These are phyloP conservation scores for Calocera viscosa DNA, from an alignment of 768 basidiomycete species.

Conservation along the genomic window DNA sequence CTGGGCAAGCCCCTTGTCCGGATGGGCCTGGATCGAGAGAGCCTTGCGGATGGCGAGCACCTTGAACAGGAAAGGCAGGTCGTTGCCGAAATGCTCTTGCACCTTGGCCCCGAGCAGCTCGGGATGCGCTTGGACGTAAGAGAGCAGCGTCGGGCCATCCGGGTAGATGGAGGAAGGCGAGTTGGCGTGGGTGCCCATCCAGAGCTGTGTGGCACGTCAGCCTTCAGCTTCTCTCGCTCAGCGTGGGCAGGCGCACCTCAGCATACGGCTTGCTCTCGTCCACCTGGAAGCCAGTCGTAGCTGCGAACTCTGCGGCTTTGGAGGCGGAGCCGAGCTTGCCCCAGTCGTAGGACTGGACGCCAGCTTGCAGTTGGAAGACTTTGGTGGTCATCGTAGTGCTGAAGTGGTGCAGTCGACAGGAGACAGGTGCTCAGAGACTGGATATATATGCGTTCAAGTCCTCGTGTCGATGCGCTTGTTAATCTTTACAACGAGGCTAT, in stretches of 20 bases:
- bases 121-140: conserved; percentile 53
- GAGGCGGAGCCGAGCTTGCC: conserved; percentile 69
- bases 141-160: conserved; percentile 39
- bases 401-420: not conserved
- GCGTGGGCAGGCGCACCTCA: conserved; percentile 48
- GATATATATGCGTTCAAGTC: no score
- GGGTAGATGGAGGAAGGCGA: conserved; percentile 44
- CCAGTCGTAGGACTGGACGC: conserved; percentile 89
- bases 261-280: conserved; percentile 74
- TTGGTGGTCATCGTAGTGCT: not conserved
- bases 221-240: not conserved
- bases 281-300: conserved; percentile 51
- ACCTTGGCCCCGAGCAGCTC: conserved; percentile 54
- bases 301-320: conserved; percentile 80
- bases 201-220: conserved; percentile 44
- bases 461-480: no score
- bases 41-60: conserved; percentile 82
- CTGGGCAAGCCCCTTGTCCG: conserved; percentile 72
- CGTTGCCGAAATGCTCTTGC: conserved; percentile 44
- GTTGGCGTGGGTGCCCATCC: conserved; percentile 96
- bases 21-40: conserved; percentile 83
- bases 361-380: conserved; percentile 73
- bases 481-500: not conserved
- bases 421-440: not conserved
- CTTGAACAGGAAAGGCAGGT: conserved; percentile 86